A percentile compares a stretch with the other conserved stretches of the same genome.
phyloP scores from a whole-genome alignment of 768 basidiomycete genomes.

The Calocybe gangraenosa region DNA sequence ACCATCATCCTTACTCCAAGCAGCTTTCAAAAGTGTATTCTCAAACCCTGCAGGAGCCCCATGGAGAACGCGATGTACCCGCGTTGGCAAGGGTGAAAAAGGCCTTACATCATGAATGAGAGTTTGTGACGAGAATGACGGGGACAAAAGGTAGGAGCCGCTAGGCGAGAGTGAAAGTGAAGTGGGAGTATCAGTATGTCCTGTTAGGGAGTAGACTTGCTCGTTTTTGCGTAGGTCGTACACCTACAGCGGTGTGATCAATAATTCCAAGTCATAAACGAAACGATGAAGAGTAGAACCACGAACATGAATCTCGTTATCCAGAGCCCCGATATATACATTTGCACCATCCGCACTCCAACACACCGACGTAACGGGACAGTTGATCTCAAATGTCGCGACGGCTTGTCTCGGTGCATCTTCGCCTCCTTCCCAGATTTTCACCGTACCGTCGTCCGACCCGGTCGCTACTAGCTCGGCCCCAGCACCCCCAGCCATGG shows the following conservation, averaged over 20 bases:
- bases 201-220: constrained; percentile 74
- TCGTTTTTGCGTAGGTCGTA: constrained; percentile 87
- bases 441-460: constrained; percentile 88
- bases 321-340: constrained; percentile 88
- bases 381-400: constrained; percentile 78
- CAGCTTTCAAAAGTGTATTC: constrained; percentile 73
- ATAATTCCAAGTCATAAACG: background rate
- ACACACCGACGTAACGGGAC: constrained; percentile 87
- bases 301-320: constrained; percentile 94
- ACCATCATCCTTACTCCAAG: constrained; percentile 86
- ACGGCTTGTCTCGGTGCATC: constrained; percentile 71
- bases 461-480: constrained; percentile 83
- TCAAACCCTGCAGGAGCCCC: constrained; percentile 97
- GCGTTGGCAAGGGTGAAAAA: constrained; percentile 80
- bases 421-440: constrained; percentile 87
- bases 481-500: constrained; percentile 79
- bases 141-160: constrained; percentile 83
- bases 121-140: constrained; percentile 84
- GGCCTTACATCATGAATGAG: constrained; percentile 92
- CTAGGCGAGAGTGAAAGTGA: constrained; percentile 91
- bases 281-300: constrained; percentile 6
- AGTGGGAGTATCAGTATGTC: constrained; percentile 91
- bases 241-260: constrained; percentile 41
- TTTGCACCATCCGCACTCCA: constrained; percentile 91
- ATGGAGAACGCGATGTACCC: constrained; percentile 72